These are phyloP conservation scores for Rhodotorula paludigena DNA, from an alignment of 768 basidiomycete genomes.

Conservation along the genomic window DNA sequence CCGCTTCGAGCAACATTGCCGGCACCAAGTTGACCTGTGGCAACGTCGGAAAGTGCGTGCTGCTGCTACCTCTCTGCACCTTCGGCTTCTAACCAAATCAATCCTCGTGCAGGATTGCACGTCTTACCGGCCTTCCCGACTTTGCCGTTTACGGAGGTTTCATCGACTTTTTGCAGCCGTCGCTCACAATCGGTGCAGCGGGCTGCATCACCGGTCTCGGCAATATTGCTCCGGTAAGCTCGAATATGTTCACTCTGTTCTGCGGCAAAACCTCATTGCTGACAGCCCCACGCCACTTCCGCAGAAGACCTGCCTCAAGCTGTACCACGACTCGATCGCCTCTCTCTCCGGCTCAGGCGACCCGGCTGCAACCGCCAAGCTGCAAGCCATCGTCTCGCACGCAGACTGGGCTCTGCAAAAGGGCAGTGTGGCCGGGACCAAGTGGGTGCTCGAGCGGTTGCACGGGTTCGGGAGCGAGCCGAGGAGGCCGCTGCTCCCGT, in stretches of 20 bases:
- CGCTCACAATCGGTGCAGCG: slow-evolving; percentile 66
- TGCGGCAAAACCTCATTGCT: too few relatives aligned
- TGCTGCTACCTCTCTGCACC: not conserved
- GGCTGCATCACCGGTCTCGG: slow-evolving; percentile 87
- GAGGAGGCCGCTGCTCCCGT: slow-evolving; percentile 70
- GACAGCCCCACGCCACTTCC: slow-evolving; percentile 58
- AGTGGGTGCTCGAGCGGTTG: slow-evolving; percentile 66
- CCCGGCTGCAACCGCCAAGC: slow-evolving; percentile 58
- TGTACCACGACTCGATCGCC: slow-evolving; percentile 50
- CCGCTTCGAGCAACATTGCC: slow-evolving; percentile 43
- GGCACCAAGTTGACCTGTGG: slow-evolving; percentile 94
- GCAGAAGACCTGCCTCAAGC: slow-evolving; percentile 55
- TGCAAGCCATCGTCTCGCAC: slow-evolving; percentile 75
- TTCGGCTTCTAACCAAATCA: not conserved
- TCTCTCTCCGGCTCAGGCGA: slow-evolving; percentile 50
- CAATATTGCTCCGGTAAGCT: slow-evolving; percentile 72
- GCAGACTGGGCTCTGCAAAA: slow-evolving; percentile 77
- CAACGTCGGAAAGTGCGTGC: slow-evolving; percentile 58
- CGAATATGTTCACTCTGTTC: too few relatives aligned
- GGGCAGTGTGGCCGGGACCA: slow-evolving; percentile 74
- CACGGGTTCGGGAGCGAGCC: slow-evolving; percentile 72
- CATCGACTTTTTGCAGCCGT: slow-evolving; percentile 72
- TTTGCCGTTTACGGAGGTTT: slow-evolving; percentile 85
- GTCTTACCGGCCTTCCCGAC: slow-evolving; percentile 13
- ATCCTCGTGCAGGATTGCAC: slow-evolving; percentile 7